A percentile compares a stretch with the other conserved stretches of the same genome.
Evolutionary conservation across 108 stramenopile genomes (phyloP).

Genomic region (Asterionellopsis glacialis): DNA sequence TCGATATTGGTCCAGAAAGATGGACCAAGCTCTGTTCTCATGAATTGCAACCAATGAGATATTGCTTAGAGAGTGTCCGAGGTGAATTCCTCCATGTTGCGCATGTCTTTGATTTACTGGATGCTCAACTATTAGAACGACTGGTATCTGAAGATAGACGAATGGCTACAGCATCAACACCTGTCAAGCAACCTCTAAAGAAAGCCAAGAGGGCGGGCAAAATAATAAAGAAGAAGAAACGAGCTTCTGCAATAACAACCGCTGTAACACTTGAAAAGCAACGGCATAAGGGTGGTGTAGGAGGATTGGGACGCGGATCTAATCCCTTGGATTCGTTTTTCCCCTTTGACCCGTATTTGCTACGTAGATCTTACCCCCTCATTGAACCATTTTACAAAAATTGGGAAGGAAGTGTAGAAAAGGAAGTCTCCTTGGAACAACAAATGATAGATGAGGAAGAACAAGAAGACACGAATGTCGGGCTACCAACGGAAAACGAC

Average conservation of each 20-base stretch:
- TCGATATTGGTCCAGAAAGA: constrained; percentile 35
- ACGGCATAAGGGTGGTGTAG: constrained; percentile 75
- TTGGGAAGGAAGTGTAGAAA: constrained; percentile 70
- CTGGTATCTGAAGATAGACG: not conserved
- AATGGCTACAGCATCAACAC: constrained; percentile 4
- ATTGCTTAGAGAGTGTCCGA: constrained; percentile 91
- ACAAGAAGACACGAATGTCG: not conserved
- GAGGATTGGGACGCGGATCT: constrained; percentile 81
- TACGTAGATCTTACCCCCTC: constrained; percentile 69
- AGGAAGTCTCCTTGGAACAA: not conserved
- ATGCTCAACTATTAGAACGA: constrained; percentile 14
- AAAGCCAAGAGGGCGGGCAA: constrained; percentile 26
- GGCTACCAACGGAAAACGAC: not conserved
- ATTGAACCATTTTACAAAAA: constrained; percentile 82
- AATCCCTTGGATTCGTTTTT: constrained; percentile 96
- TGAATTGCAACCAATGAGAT: constrained; percentile 78
- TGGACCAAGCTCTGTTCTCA: constrained; percentile 69
- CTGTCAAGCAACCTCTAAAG: constrained; percentile 24
- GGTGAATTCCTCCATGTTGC: constrained; percentile 89
- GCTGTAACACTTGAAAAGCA: constrained; percentile 62
- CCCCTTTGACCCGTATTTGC: constrained; percentile 95
- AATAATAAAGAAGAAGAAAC: constrained; percentile 28
- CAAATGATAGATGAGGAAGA: constrained; percentile 10
- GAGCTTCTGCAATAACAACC: constrained; percentile 54
- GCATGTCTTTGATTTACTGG: constrained; percentile 44